phyloP scores from a whole-genome alignment of 2,329 filamentous ascomycete genomes.

The Diaporthe batatas region DNA sequence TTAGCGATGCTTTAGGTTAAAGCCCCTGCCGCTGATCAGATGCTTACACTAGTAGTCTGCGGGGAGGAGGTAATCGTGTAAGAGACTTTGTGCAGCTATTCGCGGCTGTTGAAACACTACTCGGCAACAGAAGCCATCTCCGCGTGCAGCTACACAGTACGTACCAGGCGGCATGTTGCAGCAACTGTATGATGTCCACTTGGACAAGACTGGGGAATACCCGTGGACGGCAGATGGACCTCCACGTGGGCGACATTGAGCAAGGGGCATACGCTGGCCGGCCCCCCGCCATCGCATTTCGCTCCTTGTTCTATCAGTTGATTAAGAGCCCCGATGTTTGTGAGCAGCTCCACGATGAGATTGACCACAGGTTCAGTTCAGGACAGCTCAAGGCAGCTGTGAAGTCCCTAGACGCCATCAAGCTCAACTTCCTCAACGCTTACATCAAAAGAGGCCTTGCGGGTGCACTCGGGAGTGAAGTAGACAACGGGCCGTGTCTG shows the following conservation, averaged over 20 bases:
- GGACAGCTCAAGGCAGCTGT: conserved; percentile 40
- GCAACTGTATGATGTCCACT: conserved; percentile 42
- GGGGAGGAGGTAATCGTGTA: background rate
- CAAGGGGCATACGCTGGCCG: conserved; percentile 42
- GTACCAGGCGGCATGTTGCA: conserved; percentile 42
- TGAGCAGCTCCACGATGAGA: conserved; percentile 37
- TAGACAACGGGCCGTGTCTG: conserved; percentile 56
- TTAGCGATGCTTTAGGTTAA: conserved; percentile 23
- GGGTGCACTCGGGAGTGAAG: conserved; percentile 57
- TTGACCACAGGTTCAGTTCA: conserved; percentile 38
- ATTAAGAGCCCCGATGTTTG: conserved; percentile 42
- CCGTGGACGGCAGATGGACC: conserved; percentile 39
- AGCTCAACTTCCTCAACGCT: conserved; percentile 54
- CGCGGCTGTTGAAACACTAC: background rate
- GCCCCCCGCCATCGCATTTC: background rate
- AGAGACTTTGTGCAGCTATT: background rate
- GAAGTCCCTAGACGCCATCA: conserved; percentile 42
- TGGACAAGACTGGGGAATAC: conserved; percentile 41
- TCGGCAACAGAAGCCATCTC: conserved; percentile 9
- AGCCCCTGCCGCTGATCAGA: conserved; percentile 26
- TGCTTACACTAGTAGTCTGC: conserved; percentile 19
- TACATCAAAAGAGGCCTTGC: conserved; percentile 58
- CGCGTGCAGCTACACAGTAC: conserved; percentile 37
- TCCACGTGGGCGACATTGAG: conserved; percentile 43
- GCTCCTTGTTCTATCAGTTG: conserved; percentile 36